Evolutionary conservation across 257 asterid species (phyloP), one percentile per base, ranked within the genome.

Genomic region (Salvia hispanica): DNA sequence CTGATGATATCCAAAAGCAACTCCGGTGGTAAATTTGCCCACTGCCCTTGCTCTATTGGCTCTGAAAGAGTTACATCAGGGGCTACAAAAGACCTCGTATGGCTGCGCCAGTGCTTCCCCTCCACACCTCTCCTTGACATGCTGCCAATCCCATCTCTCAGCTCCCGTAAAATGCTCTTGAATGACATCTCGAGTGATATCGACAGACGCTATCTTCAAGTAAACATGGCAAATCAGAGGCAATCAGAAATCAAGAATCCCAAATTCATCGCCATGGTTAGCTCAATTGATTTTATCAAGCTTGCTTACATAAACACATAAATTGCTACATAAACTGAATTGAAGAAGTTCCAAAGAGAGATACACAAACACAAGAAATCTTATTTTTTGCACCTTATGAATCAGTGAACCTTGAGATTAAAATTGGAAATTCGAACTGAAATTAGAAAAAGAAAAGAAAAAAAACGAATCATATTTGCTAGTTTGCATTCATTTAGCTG

Each of bases 11-110:
- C 98, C 80, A 90, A 72, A 66, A 93, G 95, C 79, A 93, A 78
- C 73, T 93, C 98, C 0, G 98, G 92, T 0, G 96, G 96, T 66
- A 93, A 80, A 82, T 86, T 86, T 33, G 96, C 98, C 98, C 98
- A 93, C 70, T 85, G 79, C 47, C 98, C 92, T 78, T 93, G 98
- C 74, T 85, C 85, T 14, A 81, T 76, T 14, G 85, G 74, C 58
- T 81, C 89, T 50, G 81, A 67, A 11, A 83, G 78, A 57, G 84
- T 77, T 51, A 86, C 77, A 76, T 86, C 94, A 14, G 96, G 95
- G 16, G 90, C 96, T 67, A 88, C 74, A 72, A 85, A 85, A 6
- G 96, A 78, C 62, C 85, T 76, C 47, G 86, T 81, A 43, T 89
- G 76, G 71, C 82, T 73, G 28, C 90, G 83, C 95, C 96, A 93